Evolutionary conservation across 2,329 filamentous ascomycete genomes (phyloP), one percentile per base, ranked within the genome.

Genomic region (Dactylellina sp.): DNA sequence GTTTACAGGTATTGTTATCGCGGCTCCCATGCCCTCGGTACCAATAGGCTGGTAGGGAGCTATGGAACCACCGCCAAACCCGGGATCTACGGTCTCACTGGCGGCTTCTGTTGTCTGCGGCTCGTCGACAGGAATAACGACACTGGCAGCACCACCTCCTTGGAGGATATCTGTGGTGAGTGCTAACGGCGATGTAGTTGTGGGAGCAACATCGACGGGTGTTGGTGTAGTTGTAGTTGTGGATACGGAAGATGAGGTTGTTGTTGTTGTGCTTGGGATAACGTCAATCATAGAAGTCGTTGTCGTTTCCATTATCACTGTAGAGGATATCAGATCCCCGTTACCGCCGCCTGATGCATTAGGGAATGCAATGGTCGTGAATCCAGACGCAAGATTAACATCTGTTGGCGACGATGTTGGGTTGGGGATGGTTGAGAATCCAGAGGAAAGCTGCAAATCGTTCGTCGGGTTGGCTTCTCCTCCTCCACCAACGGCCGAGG

Each of bases 291-390:
- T 37, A 5, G 35, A 18, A 2, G 50, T 37, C 14, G 16, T 39
- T 2, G 50, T 37, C 1, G 35, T 55, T 39, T 55, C 50, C 50
- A 55, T 39, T 37, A 28, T 57, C 18, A 59, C 5, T 9, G 25
- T 22, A 2, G 39, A 49, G 18, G 46, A 49, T 25, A 49, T 25
- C 20, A n/a, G 9, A 18, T 47, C 25, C 12, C 22, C 40, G 7
- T 28, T 18, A 40, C 39, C 2, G 42, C 42, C 46, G 28, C 16
- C 50, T 11, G 59, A 14, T 11, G 47, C 3, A 4, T 16, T 39
- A 1, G 70, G 70, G 40, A 7, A 55, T 25, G 70, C 24, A 12
- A 74, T 74, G 6, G 70, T 66, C 32, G 50, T 49, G 40, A 74
- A 74, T 9, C 70, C 70, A 6, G 61, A 62, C 9, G 70, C 49